Evolutionary conservation across 1,284 basidiomycete species (phyloP).

Genomic region (Caloboletus firmus): DNA sequence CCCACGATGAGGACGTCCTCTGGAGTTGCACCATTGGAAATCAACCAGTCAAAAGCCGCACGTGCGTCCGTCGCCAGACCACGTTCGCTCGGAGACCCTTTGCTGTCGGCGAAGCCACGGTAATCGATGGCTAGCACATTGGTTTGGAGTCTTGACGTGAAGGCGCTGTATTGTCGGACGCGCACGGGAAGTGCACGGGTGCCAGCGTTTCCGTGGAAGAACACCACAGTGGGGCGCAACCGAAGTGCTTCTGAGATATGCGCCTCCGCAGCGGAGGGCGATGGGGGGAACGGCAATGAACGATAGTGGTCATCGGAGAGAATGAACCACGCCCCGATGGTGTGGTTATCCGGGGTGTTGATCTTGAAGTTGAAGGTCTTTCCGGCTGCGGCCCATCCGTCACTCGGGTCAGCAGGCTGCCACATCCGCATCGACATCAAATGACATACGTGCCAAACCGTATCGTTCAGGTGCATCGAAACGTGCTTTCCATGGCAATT

Average conservation of each 20-base stretch:
- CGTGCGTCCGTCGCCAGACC: conserved; percentile 79
- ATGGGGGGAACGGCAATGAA: conserved; percentile 39
- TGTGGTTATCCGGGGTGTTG: conserved; percentile 72
- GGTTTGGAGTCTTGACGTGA: conserved; percentile 60
- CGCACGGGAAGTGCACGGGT: conserved; percentile 71
- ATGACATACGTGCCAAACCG: conserved; percentile 77
- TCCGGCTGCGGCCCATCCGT: conserved; percentile 52
- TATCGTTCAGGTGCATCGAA: conserved; percentile 73
- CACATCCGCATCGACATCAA: neutral
- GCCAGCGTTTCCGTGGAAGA: conserved; percentile 88
- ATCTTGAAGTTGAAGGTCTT: conserved; percentile 77
- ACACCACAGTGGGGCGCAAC: conserved; percentile 74
- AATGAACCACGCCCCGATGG: conserved; percentile 88
- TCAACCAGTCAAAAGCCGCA: conserved; percentile 80
- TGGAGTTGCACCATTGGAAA: conserved; percentile 54
- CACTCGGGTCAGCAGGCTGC: conserved; percentile 3
- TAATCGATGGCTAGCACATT: conserved; percentile 90
- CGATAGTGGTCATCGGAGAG: conserved; percentile 72
- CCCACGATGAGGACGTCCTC: conserved; percentile 72
- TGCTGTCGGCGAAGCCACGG: conserved; percentile 90
- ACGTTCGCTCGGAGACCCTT: conserved; percentile 71
- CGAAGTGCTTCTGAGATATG: conserved; percentile 50
- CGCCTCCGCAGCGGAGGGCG: conserved; percentile 35
- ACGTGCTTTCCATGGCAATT: conserved; percentile 62
- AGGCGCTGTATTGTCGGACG: conserved; percentile 59